A percentile compares a stretch with the other conserved stretches of the same genome.
Evolutionary conservation across 495 filamentous ascomycete species (phyloP).

Genomic region (Penicillium paxilli): DNA sequence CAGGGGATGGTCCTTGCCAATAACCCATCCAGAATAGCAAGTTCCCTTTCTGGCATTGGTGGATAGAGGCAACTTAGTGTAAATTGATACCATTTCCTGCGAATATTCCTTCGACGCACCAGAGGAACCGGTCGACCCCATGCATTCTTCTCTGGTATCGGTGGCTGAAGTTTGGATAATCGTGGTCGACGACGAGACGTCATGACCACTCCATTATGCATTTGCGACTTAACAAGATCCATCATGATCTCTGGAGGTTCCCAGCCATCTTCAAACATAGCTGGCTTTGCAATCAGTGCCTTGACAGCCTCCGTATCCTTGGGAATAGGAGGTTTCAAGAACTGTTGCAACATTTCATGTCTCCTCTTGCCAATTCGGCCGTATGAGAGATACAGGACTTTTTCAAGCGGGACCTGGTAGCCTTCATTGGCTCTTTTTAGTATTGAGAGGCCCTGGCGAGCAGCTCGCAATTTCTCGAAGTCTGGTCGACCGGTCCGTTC

Average conservation of each 20-base stretch:
- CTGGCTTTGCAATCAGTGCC: conserved; percentile 16
- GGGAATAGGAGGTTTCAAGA: conserved; percentile 44
- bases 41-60: conserved; percentile 68
- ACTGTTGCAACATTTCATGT: conserved; percentile 55
- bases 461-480: conserved; percentile 21
- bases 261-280: conserved; percentile 35
- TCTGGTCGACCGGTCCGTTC: conserved; percentile 6
- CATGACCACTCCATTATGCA: conserved; percentile 20
- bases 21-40: conserved; percentile 59
- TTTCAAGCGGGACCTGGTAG: conserved; percentile 58
- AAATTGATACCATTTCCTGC: conserved; percentile 57
- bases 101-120: conserved; percentile 56
- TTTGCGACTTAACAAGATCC: conserved; percentile 40
- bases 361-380: conserved; percentile 71
- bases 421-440: conserved; percentile 67
- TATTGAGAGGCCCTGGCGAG: conserved; percentile 25
- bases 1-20: conserved; percentile 51
- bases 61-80: conserved; percentile 62
- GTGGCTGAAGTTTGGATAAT: conserved; percentile 43
- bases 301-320: conserved; percentile 26
- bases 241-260: conserved; percentile 31
- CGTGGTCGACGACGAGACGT: conserved; percentile 23
- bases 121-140: conserved; percentile 61
- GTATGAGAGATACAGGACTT: conserved; percentile 66
- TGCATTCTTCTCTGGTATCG: conserved; percentile 58